Percentiles rank a stretch among this genome's conserved stretches.
These are phyloP conservation scores for Zygosaccharomyces kombuchaensis DNA, from an alignment of 805 yeast genomes.

Conservation along the genomic window DNA sequence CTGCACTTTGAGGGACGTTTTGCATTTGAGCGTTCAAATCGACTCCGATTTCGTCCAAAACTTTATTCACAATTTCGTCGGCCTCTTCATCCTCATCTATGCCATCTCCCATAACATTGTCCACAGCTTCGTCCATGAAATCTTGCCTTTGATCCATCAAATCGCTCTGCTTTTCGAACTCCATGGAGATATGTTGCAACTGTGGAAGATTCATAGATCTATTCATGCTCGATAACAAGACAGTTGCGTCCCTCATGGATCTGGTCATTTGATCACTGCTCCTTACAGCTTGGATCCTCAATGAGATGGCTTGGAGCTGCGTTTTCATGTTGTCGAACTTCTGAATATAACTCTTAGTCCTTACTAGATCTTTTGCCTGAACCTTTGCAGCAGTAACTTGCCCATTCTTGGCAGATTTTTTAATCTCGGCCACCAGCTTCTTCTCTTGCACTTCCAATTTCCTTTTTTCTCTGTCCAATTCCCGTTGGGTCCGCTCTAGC, in stretches of 20 bases:
- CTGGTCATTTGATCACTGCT: slow-evolving; percentile 93
- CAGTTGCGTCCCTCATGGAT: slow-evolving; percentile 92
- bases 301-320: slow-evolving; percentile 88
- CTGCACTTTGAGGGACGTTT: slow-evolving; percentile 41
- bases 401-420: slow-evolving; percentile 85
- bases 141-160: slow-evolving; percentile 98
- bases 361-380: slow-evolving; percentile 90
- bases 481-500: slow-evolving; percentile 89
- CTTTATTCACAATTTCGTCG: slow-evolving; percentile 86
- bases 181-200: slow-evolving; percentile 85
- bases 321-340: slow-evolving; percentile 93
- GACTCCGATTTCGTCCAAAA: slow-evolving; percentile 93
- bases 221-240: slow-evolving; percentile 81
- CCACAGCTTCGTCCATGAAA: slow-evolving; percentile 97
- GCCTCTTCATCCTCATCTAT: slow-evolving; percentile 84
- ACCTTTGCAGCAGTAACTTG: slow-evolving; percentile 87
- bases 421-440: slow-evolving; percentile 77
- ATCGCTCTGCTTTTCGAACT: slow-evolving; percentile 90
- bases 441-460: slow-evolving; percentile 91
- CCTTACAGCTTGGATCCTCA: slow-evolving; percentile 86
- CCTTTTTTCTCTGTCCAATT: slow-evolving; percentile 78
- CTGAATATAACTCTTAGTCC: slow-evolving; percentile 75
- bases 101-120: slow-evolving; percentile 92
- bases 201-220: slow-evolving; percentile 87
- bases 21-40: slow-evolving; percentile 55